These are phyloP conservation scores for Globisporangium polare DNA, from an alignment of 352 stramenopile species.

Conservation along the genomic window DNA sequence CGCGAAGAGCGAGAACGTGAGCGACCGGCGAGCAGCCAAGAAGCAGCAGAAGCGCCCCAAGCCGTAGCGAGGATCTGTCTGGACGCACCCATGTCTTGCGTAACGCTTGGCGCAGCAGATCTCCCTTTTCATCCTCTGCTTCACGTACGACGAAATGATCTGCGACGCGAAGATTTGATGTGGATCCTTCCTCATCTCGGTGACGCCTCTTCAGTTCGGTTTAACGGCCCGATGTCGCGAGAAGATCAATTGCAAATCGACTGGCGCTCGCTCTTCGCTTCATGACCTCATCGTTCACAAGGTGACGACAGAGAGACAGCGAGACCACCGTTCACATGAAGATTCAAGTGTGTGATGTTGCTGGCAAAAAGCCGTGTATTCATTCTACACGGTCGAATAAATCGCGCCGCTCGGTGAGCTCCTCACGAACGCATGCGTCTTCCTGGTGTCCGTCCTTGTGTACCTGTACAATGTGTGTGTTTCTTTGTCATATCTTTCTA, in stretches of 20 bases:
- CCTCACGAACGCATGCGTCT: not conserved
- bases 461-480: conserved; percentile 15
- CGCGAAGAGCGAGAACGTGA: conserved; percentile 7
- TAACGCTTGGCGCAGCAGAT: no score
- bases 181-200: not conserved
- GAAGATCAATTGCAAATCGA: not conserved
- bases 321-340: not conserved
- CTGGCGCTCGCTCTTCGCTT: no score
- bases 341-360: no score
- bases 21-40: conserved; percentile 6
- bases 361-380: conserved; percentile 21
- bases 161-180: no score
- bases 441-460: not conserved
- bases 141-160: no score
- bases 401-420: not conserved
- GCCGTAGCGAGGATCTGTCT: conserved; percentile 2
- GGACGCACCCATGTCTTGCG: no score
- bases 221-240: no score
- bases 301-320: not conserved
- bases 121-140: no score
- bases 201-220: not conserved
- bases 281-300: not conserved
- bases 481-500: not conserved
- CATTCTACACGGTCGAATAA: conserved; percentile 21
- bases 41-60: conserved; percentile 15